Conservation (phyloP, 2,329 filamentous ascomycete genomes). For the Cadophora malorum region DNA sequence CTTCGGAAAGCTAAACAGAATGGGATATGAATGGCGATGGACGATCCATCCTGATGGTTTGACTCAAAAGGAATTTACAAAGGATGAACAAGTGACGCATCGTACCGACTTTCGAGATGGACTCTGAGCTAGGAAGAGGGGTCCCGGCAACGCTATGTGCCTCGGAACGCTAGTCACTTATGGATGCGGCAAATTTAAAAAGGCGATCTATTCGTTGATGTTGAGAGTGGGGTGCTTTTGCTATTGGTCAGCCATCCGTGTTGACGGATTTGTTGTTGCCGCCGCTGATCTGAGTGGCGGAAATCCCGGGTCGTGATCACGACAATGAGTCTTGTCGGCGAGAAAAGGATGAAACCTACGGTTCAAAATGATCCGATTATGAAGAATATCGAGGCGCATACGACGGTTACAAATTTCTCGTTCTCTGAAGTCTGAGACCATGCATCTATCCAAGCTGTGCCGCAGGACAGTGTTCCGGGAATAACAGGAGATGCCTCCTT, state of each 20-base stretch:
- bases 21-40: neutral
- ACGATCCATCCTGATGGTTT: neutral
- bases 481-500: neutral
- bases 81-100: neutral
- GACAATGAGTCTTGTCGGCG: neutral
- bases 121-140: conserved; percentile 1
- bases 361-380: neutral
- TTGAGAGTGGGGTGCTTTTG: neutral
- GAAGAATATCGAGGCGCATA: neutral
- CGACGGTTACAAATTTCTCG: neutral
- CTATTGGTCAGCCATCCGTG: neutral
- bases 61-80: neutral
- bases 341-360: neutral
- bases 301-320: neutral
- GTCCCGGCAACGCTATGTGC: conserved; percentile 18
- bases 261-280: neutral
- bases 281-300: conserved; percentile 1
- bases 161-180: conserved; percentile 24
- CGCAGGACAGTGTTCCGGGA: neutral
- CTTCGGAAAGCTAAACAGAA: conserved; percentile 8
- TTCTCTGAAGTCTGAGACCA: neutral
- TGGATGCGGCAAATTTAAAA: neutral
- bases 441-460: neutral
- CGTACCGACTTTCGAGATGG: neutral
- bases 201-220: neutral